Evolutionary conservation across 208 protist genomes (phyloP).

Genomic region (Angomonas ambiguus): DNA sequence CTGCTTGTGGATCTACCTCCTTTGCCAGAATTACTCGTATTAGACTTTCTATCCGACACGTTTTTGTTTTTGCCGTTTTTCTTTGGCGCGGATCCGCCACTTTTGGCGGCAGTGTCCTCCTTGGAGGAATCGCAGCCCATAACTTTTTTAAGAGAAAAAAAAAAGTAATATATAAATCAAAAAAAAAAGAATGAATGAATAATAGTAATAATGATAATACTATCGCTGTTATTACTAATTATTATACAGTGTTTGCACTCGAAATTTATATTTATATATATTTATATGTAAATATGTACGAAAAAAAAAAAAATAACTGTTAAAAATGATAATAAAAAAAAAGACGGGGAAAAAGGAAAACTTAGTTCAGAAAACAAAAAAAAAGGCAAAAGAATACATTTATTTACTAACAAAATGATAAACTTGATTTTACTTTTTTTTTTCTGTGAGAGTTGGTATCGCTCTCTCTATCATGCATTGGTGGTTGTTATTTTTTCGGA

Average conservation of each 20-base stretch:
- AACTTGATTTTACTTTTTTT: neutral
- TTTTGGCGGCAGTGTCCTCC: constrained; percentile 4
- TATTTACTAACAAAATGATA: neutral
- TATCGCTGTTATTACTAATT: neutral
- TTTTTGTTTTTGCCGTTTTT: no score
- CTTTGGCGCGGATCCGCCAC: no score
- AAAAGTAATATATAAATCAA: neutral
- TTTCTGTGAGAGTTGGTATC: no score
- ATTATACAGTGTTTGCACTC: neutral
- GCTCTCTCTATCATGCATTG: no score
- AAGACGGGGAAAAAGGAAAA: neutral
- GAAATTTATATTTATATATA: neutral
- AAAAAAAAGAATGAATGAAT: neutral
- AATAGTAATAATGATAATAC: neutral
- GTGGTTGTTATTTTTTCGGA: no score
- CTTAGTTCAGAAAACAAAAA: no score
- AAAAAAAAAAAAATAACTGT: neutral
- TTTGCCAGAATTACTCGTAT: neutral
- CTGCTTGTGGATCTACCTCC: neutral
- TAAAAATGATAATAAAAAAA: neutral
- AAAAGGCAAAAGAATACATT: no score
- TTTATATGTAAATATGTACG: neutral
- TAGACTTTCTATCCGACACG: constrained; percentile 3
- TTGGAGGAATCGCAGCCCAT: constrained; percentile 55
- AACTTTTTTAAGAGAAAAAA: no score